Evolutionary conservation across 2,329 filamentous ascomycete genomes (phyloP).

Genomic region (Pseudogymnoascus sp.): DNA sequence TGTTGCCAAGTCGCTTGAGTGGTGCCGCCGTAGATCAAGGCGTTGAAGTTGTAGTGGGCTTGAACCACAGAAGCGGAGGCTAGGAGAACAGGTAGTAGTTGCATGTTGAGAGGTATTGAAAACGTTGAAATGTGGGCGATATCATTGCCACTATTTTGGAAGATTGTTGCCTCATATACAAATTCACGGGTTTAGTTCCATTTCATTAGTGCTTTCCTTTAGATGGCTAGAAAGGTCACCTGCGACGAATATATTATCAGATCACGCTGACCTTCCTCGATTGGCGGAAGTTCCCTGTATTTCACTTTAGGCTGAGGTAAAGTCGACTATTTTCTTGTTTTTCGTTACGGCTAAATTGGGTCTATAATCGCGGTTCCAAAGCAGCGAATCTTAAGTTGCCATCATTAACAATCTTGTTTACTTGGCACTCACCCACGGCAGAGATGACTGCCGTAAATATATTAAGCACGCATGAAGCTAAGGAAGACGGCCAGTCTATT

Average conservation of each 20-base stretch:
- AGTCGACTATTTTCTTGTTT: background rate
- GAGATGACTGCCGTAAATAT: background rate
- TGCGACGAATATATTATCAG: background rate
- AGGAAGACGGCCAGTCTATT: background rate
- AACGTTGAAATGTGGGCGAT: background rate
- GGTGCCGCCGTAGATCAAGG: background rate
- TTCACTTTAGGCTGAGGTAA: background rate
- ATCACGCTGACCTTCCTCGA: background rate
- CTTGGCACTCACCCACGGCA: background rate
- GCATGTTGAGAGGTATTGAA: background rate
- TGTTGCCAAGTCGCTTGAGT: background rate
- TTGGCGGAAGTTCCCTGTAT: background rate
- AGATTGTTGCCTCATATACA: background rate
- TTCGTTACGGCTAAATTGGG: background rate
- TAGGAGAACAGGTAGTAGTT: background rate
- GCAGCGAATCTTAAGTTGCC: background rate
- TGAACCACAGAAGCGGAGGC: background rate
- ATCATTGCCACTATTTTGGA: background rate
- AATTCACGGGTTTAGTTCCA: background rate
- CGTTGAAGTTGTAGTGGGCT: constrained; percentile 5
- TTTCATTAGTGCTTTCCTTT: background rate
- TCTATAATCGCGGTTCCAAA: background rate
- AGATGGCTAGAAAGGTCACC: background rate
- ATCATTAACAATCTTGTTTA: background rate
- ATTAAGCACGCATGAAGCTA: background rate